Conservation (phyloP, 2,329 filamentous ascomycete species). For the Colletotrichum sublineola region DNA sequence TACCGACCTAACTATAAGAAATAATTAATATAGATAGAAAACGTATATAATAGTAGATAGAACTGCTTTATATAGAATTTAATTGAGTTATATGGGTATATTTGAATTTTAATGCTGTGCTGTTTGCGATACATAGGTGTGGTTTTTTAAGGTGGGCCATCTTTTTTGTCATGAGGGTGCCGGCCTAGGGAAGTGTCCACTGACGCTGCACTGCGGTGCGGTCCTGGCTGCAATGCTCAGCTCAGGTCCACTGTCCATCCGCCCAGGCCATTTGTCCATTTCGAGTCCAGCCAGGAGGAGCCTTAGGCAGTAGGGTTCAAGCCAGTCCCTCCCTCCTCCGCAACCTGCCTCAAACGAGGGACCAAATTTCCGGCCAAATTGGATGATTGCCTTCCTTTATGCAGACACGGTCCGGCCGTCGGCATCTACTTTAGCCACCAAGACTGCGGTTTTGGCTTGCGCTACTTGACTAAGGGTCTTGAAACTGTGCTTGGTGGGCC, state of each 20-base stretch:
- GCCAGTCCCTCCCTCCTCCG: neutral
- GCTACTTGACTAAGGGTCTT: no score
- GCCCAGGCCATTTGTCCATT: neutral
- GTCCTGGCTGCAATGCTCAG: no score
- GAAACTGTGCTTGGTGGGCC: neutral
- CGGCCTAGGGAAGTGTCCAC: slow-evolving; percentile 12
- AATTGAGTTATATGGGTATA: no score
- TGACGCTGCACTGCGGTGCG: neutral
- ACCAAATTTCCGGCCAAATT: slow-evolving; percentile 5
- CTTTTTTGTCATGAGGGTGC: no score
- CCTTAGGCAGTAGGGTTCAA: neutral
- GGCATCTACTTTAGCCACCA: no score
- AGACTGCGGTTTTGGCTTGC: neutral
- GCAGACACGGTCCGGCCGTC: neutral
- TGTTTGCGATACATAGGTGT: no score
- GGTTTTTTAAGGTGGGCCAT: no score
- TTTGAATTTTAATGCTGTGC: no score
- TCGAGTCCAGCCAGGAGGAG: neutral
- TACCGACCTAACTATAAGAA: no score
- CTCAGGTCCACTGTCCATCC: slow-evolving; percentile 14
- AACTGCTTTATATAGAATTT: no score
- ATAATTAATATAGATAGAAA: no score
- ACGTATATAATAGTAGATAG: no score
- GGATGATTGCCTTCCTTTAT: neutral
- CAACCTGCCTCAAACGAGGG: neutral